Base-by-base conservation (phyloP, 2,329 filamentous ascomycete genomes). In the Cadophora luteo-olivacea region DNA sequence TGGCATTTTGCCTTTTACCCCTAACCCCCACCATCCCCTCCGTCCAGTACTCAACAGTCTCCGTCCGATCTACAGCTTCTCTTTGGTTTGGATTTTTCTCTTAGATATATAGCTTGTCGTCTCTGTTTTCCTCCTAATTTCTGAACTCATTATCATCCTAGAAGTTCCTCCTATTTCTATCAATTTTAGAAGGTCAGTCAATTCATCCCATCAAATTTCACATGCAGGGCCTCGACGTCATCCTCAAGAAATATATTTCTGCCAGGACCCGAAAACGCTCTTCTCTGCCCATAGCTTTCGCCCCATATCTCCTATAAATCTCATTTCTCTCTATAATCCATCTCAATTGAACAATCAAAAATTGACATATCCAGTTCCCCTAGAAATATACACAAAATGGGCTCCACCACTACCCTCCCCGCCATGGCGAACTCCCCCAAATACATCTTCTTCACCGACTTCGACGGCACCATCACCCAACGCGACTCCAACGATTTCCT, bases 381-480 rank as follows among this genome's bases (percentile, higher is more conserved):
- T 54, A 64, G 29, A 14, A 61, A n/a, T 60, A 19, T 25, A 36
- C 11, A 38, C 61, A 74, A 54, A 60, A 76, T 77, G 74, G 71
- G 76, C 68, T 73, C 77, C 67, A 48, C 65, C 36, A 70, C 76
- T 54, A 78, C 75, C 67, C 85, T 87, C 32, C 87, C 87, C 66
- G 88, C 88, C 55, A 82, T 90, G 79, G 83, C 83, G 76, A 89
- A 84, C 68, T 89, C 91, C 79, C 94, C 94, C 63, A 92, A 93
- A 82, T 92, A 93, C 84, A 94, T 99, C 84, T 97, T 99, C 87
- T 98, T 98, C 85, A 97, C 94, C 75, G 96, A 99, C 83, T 98
- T 98, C 79, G 96, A 99, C 81, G 96, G 96, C 77, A 98, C 94
- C 65, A 95, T 97, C 79, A 97, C 95, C 61, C 86, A 85, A 66